Evolutionary conservation across 108 stramenopile species (phyloP), one percentile per base, ranked within the genome.

Genomic region (Stephanodiscus triporus): DNA sequence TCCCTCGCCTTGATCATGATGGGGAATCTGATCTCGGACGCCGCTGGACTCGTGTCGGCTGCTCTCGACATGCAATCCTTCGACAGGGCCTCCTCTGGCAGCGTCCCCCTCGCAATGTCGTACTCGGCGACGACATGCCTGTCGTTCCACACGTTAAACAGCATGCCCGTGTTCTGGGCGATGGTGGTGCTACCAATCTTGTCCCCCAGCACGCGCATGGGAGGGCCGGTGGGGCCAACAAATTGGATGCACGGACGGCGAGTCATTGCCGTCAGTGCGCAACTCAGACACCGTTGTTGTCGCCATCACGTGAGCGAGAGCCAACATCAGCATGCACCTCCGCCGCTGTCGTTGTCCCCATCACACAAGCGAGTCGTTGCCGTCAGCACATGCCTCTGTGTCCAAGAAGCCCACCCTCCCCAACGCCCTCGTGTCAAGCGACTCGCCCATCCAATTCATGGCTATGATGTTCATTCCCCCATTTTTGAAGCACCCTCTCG

Each of bases 1-100:
- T 99, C 99, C 20, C 88, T 89, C 14, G 99, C 99, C 90, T 99
- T 99, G 84, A 99, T 97, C 99, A 99, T 99, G 75, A 99, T 83
- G 23, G 99, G 99, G 63, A 96, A 97, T 23, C 99, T 98, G 76
- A 99, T 95, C 73, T 85, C 77, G 29, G 67, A 80, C 27, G 93
- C 91, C 13, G 86, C 95, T 43, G 82, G 84, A 42, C 76, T 62
- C 9, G 98, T 98, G 57, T 96, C 85, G 16, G 84, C 65, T 0
- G 96, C 94, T 27, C 85, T 86, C 43, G 58, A 74, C 38, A 99
- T 91, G 62, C 85, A 95, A 0, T 96, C 98, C 67, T 86, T 70
- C 40, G 97, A 88, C 58, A 93, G 97, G 8, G 96, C 90, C 56
- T 88, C 85, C 34, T 88, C 84, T 5, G 97, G 93, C 57, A 99